Evolutionary conservation across 441 rosid genomes (phyloP).

Genomic region (Syzygium syzygioides): DNA sequence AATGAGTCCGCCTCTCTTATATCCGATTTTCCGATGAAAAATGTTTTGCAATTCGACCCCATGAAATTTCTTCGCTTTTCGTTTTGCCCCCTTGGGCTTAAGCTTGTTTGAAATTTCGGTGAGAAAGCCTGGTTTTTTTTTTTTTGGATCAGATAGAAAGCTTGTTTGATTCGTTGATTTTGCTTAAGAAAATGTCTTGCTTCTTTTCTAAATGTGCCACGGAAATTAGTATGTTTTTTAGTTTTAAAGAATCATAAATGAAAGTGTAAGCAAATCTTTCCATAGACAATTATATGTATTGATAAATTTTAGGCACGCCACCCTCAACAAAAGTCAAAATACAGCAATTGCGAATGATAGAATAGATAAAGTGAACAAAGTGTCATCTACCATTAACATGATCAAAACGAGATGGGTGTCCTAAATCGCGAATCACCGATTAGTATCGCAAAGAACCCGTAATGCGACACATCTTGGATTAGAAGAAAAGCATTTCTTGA

Average conservation of each 20-base stretch:
- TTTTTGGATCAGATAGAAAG: neutral
- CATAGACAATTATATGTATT: neutral
- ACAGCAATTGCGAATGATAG: neutral
- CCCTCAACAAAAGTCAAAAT: neutral
- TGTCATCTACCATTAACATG: neutral
- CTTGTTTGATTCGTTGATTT: neutral
- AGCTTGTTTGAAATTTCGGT: neutral
- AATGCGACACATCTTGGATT: neutral
- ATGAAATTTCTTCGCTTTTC: neutral
- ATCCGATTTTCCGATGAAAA: neutral
- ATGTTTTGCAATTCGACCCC: neutral
- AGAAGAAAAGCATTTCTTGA: neutral
- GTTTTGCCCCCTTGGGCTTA: neutral
- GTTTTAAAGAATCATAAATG: neutral
- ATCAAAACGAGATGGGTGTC: neutral
- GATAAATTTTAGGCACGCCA: neutral
- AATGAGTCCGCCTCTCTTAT: neutral
- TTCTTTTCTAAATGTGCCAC: neutral
- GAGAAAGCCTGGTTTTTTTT: neutral
- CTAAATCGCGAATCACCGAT: rapidly evolving
- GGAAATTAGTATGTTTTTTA: neutral
- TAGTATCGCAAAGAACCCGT: too few species aligned
- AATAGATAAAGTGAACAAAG: neutral
- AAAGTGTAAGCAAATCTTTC: neutral
- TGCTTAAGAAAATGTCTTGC: neutral